phyloP scores from a whole-genome alignment of 345 rosid species.

The Pugionium cornutum region DNA sequence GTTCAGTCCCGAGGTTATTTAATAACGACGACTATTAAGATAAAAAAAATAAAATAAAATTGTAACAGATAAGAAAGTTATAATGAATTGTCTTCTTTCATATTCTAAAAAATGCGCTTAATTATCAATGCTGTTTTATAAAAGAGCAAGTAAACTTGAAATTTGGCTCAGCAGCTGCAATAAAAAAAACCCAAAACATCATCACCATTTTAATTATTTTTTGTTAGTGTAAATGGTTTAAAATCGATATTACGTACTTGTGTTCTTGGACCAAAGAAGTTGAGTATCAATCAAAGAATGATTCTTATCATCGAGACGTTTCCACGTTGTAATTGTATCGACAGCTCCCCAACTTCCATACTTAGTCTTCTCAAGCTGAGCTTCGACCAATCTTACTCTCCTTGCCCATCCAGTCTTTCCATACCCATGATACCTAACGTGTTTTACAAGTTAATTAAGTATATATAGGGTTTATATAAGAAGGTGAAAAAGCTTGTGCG shows the following conservation, averaged over 20 bases:
- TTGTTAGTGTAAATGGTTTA: not conserved
- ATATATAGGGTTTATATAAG: not conserved
- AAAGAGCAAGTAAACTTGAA: conserved; percentile 5
- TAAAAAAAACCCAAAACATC: not conserved
- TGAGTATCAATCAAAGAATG: conserved; percentile 63
- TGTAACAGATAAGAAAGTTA: not conserved
- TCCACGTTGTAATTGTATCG: conserved; percentile 86
- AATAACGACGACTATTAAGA: no score
- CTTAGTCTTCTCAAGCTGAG: conserved; percentile 61
- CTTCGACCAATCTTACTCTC: conserved; percentile 76
- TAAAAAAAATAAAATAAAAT: no score
- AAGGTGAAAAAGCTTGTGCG: not conserved
- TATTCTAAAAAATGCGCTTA: not conserved
- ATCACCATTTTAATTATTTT: no score
- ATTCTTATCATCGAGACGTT: conserved; percentile 75
- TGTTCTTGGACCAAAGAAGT: conserved; percentile 73
- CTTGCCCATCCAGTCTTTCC: conserved; percentile 91
- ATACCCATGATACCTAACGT: conserved; percentile 82
- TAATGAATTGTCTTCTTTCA: not conserved
- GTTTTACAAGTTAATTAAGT: conserved; percentile 9
- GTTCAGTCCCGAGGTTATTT: no score
- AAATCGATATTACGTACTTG: conserved; percentile 39
- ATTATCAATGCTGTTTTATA: conserved; percentile 28
- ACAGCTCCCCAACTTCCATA: conserved; percentile 69
- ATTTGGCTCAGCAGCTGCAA: conserved; percentile 20